Percentiles rank a stretch among this genome's conserved stretches.
Evolutionary conservation across 192 early-diverging fungal genomes (phyloP).

Genomic region (Coemansia sp.): DNA sequence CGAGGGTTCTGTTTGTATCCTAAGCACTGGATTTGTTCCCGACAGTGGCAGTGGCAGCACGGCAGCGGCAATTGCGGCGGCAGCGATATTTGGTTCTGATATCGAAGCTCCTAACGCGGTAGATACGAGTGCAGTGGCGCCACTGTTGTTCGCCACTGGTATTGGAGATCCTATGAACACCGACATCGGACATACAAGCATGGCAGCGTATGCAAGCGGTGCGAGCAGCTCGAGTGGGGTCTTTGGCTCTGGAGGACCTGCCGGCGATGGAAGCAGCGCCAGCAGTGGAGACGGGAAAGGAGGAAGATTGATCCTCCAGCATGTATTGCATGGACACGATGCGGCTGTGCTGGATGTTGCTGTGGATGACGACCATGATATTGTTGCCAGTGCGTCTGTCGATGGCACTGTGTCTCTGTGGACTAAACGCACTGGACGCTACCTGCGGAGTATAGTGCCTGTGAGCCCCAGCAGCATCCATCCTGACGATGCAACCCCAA

Average conservation of each 20-base stretch:
- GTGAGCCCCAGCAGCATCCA: background rate
- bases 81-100: constrained; percentile 13
- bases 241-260: background rate
- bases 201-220: constrained; percentile 17
- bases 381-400: constrained; percentile 35
- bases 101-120: background rate
- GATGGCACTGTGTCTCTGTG: constrained; percentile 45
- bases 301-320: constrained; percentile 22
- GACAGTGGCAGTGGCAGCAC: background rate
- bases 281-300: background rate
- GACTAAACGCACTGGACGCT: constrained; percentile 26
- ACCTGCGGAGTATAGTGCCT: constrained; percentile 32
- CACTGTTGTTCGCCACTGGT: constrained; percentile 36
- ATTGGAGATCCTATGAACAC: constrained; percentile 42
- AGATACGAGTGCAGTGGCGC: background rate
- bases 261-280: background rate
- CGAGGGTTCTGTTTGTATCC: constrained; percentile 27
- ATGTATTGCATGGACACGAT: constrained; percentile 39
- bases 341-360: constrained; percentile 36
- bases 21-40: background rate
- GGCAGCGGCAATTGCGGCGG: constrained; percentile 5
- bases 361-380: constrained; percentile 31
- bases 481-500: constrained; percentile 15
- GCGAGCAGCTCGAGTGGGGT: background rate
- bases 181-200: constrained; percentile 32